Evolutionary conservation across 2,329 filamentous ascomycete species (phyloP), one percentile per base, ranked within the genome.

Genomic region (Venturia asperata): DNA sequence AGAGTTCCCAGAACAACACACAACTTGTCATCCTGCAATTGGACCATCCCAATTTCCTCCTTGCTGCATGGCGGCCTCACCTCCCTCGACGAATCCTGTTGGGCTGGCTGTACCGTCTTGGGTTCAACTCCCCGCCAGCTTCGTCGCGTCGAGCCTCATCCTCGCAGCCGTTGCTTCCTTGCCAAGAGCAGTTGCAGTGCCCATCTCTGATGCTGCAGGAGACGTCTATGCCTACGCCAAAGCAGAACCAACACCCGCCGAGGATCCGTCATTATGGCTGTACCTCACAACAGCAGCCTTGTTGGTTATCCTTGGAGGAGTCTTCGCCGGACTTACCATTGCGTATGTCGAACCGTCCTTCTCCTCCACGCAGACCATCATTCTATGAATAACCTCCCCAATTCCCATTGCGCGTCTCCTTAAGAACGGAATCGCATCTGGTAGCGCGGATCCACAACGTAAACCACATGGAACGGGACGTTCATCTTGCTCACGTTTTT

Each of bases 271-370:
- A 62, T 79, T 96, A 69, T 96, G 90, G 89, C 80, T 93, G 58
- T 91, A 97, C 72, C 83, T 94, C 68, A 81, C 87, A 65, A 82
- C 92, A 39, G 95, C 93, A 21, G 83, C 91, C 67, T 82, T 86
- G 30, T 83, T 99, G 65, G 94, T 97, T 11, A 80, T 97, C 67
- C 83, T 90, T 0, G 94, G 94, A 68, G 94, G 94, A 68, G 91
- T 91, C 47, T 99, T 99, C 78, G 94, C 94, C 11, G 94, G 94
- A 42, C 79, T 99, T 76, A 99, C 94, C 21, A 92, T 94, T 73
- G 90, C 90, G 83, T 88, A 79, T 74, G 86, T 81, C 61, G 34
- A 39, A 41, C n/a, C 42, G 37, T 21, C 43, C 1, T 19, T 30
- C 17, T 55, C 10, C 45, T 52, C 24, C 43, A 13, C 15, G 15